phyloP scores from a whole-genome alignment of 2,329 filamentous ascomycete species.

The Magnaporthales sp. region DNA sequence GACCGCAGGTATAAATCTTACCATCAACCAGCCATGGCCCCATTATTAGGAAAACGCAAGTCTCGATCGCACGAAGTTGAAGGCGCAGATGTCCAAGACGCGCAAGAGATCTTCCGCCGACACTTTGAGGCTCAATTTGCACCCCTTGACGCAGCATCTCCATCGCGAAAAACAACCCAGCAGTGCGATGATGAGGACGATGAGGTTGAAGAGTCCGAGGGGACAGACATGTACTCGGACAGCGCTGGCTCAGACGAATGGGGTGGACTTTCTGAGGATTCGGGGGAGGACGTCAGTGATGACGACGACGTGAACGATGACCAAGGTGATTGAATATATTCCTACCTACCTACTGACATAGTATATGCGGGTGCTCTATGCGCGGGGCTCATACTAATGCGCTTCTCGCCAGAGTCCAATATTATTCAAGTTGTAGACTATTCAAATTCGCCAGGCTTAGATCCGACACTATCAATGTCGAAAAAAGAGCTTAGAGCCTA shows the following conservation, averaged over 20 bases:
- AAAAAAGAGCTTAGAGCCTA: conserved; percentile 70
- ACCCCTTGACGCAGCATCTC: conserved; percentile 43
- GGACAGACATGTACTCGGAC: conserved; percentile 17
- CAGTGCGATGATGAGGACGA: conserved; percentile 27
- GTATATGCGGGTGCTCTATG: too few relatives aligned
- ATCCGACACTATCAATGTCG: conserved; percentile 34
- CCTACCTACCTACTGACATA: neutral
- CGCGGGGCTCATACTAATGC: neutral
- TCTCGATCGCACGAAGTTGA: conserved; percentile 11
- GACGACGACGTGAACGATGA: neutral
- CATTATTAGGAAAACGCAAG: conserved; percentile 42
- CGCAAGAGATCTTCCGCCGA: conserved; percentile 68
- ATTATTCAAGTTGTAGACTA: conserved; percentile 56
- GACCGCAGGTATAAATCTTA: neutral
- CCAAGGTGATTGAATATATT: neutral
- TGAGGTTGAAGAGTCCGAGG: conserved; percentile 24
- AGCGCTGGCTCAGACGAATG: conserved; percentile 40
- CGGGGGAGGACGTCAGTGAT: conserved; percentile 13
- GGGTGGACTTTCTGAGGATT: conserved; percentile 52
- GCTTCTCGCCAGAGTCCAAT: conserved; percentile 12
- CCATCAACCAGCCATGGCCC: conserved; percentile 27
- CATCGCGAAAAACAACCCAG: conserved; percentile 17
- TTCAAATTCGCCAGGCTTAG: conserved; percentile 7
- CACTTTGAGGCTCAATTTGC: conserved; percentile 87
- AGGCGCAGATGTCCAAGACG: conserved; percentile 34